Conservation (phyloP, 345 rosid species). For the Kernera saxatilis region DNA sequence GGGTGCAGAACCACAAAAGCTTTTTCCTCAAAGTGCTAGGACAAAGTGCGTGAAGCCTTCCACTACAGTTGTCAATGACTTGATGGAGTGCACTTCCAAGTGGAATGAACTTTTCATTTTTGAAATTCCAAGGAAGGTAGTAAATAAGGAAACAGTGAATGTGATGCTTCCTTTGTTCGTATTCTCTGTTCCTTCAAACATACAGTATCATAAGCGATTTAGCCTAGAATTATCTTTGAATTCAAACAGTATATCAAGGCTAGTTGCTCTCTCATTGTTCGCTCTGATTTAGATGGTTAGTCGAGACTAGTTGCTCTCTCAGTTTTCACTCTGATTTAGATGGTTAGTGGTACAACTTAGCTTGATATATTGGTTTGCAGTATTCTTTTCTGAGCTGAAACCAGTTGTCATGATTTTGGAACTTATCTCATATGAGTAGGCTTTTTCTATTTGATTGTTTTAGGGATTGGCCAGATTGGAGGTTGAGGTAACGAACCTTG, state of each 20-base stretch:
- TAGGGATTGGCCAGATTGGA: conserved; percentile 88
- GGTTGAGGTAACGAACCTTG: conserved; percentile 97
- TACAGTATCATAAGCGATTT: background rate
- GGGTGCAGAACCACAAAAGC: conserved; percentile 81
- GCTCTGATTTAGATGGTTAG: background rate
- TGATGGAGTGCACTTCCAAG: conserved; percentile 52
- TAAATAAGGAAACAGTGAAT: background rate
- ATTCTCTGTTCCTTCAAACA: background rate
- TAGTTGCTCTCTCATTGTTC: conserved; percentile 1
- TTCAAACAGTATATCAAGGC: background rate
- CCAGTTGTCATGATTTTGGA: background rate
- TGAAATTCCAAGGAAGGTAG: conserved; percentile 88
- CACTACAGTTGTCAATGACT: conserved; percentile 33
- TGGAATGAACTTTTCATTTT: conserved; percentile 97
- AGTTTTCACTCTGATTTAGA: background rate
- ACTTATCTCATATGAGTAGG: background rate
- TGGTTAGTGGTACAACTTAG: conserved; percentile 2
- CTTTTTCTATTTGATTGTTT: conserved; percentile 9
- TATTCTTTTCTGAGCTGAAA: background rate
- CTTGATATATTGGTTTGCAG: background rate
- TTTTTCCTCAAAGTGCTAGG: conserved; percentile 96
- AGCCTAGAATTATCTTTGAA: conserved; percentile 1
- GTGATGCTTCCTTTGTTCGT: conserved; percentile 1
- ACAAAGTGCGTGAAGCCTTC: conserved; percentile 89
- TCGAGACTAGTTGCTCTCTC: background rate